Conservation (phyloP, 352 stramenopile genomes). For the Globisporangium splendens region DNA sequence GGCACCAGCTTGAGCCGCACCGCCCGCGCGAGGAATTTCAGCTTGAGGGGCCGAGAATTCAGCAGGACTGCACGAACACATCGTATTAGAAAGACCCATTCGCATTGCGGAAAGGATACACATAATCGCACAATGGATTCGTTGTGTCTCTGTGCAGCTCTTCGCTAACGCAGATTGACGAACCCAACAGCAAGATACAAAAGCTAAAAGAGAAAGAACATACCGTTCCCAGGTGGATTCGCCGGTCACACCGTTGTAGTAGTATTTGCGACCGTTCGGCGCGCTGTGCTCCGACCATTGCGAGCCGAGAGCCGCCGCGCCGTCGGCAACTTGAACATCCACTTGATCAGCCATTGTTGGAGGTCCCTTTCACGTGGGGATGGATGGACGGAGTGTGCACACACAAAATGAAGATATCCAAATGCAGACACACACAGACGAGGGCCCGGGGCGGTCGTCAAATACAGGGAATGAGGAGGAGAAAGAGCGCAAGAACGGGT, state of each 20-base stretch:
- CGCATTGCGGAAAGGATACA: neutral
- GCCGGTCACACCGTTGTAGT: constrained; percentile 89
- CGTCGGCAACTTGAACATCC: constrained; percentile 36
- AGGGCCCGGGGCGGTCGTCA: neutral
- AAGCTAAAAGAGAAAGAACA: constrained; percentile 7
- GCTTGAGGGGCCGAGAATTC: constrained; percentile 42
- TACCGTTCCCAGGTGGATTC: constrained; percentile 89
- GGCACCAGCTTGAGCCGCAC: neutral
- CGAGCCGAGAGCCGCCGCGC: constrained; percentile 28
- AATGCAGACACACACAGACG: constrained; percentile 1
- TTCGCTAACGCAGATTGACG: neutral
- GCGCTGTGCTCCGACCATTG: constrained; percentile 90
- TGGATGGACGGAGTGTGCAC: neutral
- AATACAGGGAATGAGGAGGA: neutral
- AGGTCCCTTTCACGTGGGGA: constrained; percentile 7
- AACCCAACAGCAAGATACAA: neutral
- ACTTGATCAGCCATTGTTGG: constrained; percentile 66
- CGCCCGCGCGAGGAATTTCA: constrained; percentile 28
- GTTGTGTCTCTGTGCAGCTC: too few relatives aligned
- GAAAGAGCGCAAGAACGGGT: neutral
- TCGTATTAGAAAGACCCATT: neutral
- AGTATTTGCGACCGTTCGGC: constrained; percentile 90
- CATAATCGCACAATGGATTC: neutral
- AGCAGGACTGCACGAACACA: constrained; percentile 30
- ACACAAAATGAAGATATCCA: neutral